phyloP scores from a whole-genome alignment of 306 rosid species.

The Sechiopsis laciniata region DNA sequence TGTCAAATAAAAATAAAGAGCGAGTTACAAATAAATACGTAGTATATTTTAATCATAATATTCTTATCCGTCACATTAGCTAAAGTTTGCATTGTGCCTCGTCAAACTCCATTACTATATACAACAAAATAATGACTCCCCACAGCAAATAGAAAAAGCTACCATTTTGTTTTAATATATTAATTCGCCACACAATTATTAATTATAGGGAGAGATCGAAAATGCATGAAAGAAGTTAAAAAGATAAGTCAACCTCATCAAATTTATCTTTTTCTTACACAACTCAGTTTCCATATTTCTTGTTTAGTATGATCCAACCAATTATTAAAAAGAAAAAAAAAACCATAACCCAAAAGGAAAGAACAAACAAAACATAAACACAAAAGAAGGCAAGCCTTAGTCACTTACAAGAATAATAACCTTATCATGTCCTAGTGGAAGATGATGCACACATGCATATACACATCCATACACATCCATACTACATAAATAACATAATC shows the following conservation, averaged over 20 bases:
- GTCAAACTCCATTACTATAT: too few relatives aligned
- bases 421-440: constrained; percentile 29
- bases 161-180: not conserved
- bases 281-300: not conserved
- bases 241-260: not conserved
- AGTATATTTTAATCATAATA: not conserved
- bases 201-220: not conserved
- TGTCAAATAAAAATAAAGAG: not conserved
- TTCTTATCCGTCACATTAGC: not conserved
- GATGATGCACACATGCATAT: not conserved
- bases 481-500: not conserved
- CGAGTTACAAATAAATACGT: not conserved
- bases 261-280: not conserved
- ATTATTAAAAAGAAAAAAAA: not conserved
- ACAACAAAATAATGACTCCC: not conserved
- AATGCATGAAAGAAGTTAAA: not conserved
- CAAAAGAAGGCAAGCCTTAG: not conserved
- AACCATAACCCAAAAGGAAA: constrained; percentile 6
- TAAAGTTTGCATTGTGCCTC: too few relatives aligned
- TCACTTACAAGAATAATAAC: constrained; percentile 30
- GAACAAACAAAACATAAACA: too few relatives aligned
- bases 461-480: not conserved
- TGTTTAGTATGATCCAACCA: constrained; percentile 12
- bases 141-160: not conserved
- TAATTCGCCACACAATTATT: not conserved